Evolutionary conservation across 2,329 filamentous ascomycete species (phyloP).

Genomic region (Passalora sequoiae): DNA sequence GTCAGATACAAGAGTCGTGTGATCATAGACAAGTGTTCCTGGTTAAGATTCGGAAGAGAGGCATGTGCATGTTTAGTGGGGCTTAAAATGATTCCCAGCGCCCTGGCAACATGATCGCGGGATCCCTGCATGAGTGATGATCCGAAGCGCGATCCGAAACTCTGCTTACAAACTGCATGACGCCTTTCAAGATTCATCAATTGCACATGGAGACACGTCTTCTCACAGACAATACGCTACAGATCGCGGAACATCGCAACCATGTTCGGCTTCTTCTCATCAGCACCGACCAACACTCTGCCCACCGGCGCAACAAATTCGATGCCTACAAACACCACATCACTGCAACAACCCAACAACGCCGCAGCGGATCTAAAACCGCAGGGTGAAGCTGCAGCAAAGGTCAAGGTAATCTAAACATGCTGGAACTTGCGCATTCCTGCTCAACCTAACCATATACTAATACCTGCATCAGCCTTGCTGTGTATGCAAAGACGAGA

Average conservation of each 20-base stretch:
- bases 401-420: slow-evolving; percentile 38
- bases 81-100: not conserved
- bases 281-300: slow-evolving; percentile 3
- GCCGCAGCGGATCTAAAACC: slow-evolving; percentile 44
- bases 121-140: not conserved
- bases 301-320: slow-evolving; percentile 11
- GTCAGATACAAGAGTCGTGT: too few species aligned
- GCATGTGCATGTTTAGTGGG: too few species aligned
- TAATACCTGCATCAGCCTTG: slow-evolving; percentile 60
- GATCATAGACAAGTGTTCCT: too few species aligned
- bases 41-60: too few species aligned
- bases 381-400: slow-evolving; percentile 35
- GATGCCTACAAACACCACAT: not conserved
- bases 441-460: slow-evolving; percentile 7
- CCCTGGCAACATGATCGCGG: not conserved
- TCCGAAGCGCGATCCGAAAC: too few species aligned
- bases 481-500: slow-evolving; percentile 96
- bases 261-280: slow-evolving; percentile 3
- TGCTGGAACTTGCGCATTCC: slow-evolving; percentile 3
- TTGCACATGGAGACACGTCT: too few species aligned
- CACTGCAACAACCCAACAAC: slow-evolving; percentile 36
- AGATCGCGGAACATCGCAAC: not conserved
- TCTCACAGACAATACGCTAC: not conserved
- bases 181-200: too few species aligned
- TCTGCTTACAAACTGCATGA: not conserved